Evolutionary conservation across 768 basidiomycete species (phyloP).

Genomic region (Lentinula sp.): DNA sequence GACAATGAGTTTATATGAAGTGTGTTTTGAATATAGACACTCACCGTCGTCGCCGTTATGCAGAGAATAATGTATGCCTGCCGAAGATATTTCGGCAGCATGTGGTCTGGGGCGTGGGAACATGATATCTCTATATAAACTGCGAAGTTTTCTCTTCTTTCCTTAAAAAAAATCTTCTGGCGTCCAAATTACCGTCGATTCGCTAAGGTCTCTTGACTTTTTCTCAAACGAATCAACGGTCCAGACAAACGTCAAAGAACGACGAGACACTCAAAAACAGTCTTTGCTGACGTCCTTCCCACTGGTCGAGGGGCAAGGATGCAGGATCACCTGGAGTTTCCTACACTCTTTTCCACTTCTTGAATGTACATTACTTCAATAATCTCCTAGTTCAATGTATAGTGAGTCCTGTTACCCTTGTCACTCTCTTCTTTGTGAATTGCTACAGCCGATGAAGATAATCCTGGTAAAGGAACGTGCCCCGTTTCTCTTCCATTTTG

Average conservation of each 20-base stretch:
- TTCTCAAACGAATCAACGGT: constrained; percentile 58
- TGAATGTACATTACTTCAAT: constrained; percentile 1
- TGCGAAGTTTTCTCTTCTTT: constrained; percentile 1
- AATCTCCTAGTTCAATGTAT: constrained; percentile 9
- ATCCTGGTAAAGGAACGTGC: constrained; percentile 87
- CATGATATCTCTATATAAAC: constrained; percentile 18
- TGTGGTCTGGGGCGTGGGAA: not conserved
- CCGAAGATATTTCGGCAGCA: not conserved
- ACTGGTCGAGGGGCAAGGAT: constrained; percentile 83
- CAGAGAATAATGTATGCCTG: not conserved
- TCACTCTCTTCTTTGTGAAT: constrained; percentile 8
- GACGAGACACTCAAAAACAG: constrained; percentile 76
- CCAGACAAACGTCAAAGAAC: constrained; percentile 89
- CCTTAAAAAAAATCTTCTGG: constrained; percentile 35
- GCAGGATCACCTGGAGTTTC: constrained; percentile 89
- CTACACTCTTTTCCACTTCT: constrained; percentile 37
- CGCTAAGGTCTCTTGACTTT: constrained; percentile 35
- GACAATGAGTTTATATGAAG: not conserved
- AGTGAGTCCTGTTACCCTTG: constrained; percentile 21
- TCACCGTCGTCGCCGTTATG: not conserved
- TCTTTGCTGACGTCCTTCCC: constrained; percentile 91
- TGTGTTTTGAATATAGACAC: not conserved
- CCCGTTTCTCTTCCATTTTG: constrained; percentile 36
- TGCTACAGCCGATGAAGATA: constrained; percentile 56
- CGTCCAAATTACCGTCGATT: constrained; percentile 80